These are phyloP conservation scores for Gaeumannomyces tritici DNA, from an alignment of 2,329 filamentous ascomycete genomes.

Conservation along the genomic window DNA sequence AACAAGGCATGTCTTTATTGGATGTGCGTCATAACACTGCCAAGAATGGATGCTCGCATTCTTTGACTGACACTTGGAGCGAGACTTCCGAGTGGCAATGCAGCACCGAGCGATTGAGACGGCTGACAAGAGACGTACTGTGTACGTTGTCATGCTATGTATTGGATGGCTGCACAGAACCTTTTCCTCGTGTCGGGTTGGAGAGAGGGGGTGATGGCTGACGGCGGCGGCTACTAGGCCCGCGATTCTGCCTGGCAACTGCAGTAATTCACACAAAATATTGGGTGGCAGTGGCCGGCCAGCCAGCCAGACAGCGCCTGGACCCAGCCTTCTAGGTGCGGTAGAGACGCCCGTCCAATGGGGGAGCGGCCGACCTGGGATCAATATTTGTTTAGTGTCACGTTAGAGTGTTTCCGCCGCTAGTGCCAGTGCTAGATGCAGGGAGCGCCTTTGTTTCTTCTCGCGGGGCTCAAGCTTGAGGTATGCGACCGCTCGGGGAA, in stretches of 20 bases:
- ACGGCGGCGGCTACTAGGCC: not conserved
- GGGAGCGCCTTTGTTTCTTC: not conserved
- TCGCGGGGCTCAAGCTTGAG: no score
- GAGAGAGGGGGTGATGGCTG: not conserved
- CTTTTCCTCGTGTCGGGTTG: not conserved
- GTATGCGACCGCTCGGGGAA: not conserved
- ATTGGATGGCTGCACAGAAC: not conserved
- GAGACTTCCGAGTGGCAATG: not conserved
- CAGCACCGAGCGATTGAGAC: not conserved
- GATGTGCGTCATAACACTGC: no score
- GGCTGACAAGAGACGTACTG: not conserved
- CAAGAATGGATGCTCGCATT: no score
- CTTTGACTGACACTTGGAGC: no score
- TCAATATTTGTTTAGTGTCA: not conserved
- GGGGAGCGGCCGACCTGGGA: not conserved
- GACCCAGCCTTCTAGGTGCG: no score
- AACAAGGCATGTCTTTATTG: no score
- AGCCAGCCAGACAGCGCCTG: no score
- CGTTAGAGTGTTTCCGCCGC: not conserved
- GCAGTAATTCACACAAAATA: no score
- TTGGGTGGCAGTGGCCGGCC: no score
- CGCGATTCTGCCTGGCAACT: no score
- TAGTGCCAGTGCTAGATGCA: not conserved
- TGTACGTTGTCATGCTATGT: not conserved
- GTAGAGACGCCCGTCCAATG: no score